A percentile compares a stretch with the other conserved stretches of the same genome.
phyloP scores from a whole-genome alignment of 1,139 yeast species.

The Chernovozyma sophiae-reginae region DNA sequence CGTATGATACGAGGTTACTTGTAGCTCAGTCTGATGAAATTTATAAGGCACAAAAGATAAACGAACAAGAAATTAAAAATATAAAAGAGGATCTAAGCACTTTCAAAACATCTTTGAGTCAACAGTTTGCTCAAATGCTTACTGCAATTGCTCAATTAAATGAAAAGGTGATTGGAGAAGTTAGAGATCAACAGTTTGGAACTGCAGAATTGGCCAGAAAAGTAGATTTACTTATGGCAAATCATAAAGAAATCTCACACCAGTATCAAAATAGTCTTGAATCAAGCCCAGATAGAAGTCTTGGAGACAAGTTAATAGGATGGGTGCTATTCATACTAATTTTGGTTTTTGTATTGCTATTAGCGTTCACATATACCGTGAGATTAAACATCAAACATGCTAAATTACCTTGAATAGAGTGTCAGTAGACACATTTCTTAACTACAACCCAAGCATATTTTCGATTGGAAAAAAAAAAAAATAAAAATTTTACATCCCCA shows the following conservation, averaged over 20 bases:
- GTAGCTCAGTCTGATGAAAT: conserved; percentile 15
- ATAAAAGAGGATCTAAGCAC: conserved; percentile 12
- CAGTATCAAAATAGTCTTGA: conserved; percentile 22
- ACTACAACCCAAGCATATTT: too few species aligned
- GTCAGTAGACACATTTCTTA: not conserved
- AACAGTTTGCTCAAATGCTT: conserved; percentile 35
- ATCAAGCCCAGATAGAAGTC: not conserved
- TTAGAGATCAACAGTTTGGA: conserved; percentile 39
- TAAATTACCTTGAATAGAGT: conserved; percentile 41
- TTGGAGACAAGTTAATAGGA: conserved; percentile 16
- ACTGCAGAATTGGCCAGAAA: conserved; percentile 33
- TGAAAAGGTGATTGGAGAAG: conserved; percentile 42
- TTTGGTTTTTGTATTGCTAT: conserved; percentile 32
- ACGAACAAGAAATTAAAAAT: conserved; percentile 12
- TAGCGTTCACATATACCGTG: conserved; percentile 41
- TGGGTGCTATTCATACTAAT: conserved; percentile 44
- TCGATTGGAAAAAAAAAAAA: not conserved
- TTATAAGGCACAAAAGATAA: conserved; percentile 15
- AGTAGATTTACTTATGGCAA: conserved; percentile 40
- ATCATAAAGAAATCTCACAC: conserved; percentile 37
- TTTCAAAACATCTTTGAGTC: conserved; percentile 24
- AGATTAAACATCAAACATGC: conserved; percentile 55
- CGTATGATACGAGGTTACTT: conserved; percentile 10
- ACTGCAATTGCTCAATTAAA: conserved; percentile 30
- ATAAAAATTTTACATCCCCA: too few species aligned